These are phyloP conservation scores for Dimocarpus longan DNA, from an alignment of 345 rosid species.

Conservation along the genomic window DNA sequence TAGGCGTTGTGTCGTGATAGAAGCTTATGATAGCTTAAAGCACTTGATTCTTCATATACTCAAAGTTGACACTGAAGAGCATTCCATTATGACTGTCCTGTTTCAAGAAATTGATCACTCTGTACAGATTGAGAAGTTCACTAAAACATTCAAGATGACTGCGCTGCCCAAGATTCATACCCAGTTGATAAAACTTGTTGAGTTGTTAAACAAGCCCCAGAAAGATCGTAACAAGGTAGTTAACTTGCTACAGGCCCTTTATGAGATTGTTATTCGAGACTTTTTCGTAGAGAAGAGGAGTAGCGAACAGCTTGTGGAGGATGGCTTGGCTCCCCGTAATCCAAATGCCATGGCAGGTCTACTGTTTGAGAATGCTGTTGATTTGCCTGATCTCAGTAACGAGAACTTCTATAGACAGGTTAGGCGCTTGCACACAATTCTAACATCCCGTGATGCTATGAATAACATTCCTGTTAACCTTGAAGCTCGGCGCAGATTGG, in stretches of 20 bases:
- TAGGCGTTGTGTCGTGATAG: constrained; percentile 89
- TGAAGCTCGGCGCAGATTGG: constrained; percentile 94
- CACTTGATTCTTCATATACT: constrained; percentile 72
- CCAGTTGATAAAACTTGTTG: constrained; percentile 71
- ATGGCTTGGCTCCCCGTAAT: constrained; percentile 78
- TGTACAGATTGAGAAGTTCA: constrained; percentile 68
- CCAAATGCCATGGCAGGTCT: constrained; percentile 71
- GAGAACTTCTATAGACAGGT: constrained; percentile 83
- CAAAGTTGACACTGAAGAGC: constrained; percentile 77
- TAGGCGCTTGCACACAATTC: constrained; percentile 84
- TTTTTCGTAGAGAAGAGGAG: constrained; percentile 70
- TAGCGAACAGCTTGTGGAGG: constrained; percentile 59
- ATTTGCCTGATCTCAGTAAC: constrained; percentile 67
- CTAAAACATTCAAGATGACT: constrained; percentile 76
- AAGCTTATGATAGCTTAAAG: constrained; percentile 84
- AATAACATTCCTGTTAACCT: constrained; percentile 77
- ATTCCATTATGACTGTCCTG: constrained; percentile 66
- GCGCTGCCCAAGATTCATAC: constrained; percentile 69
- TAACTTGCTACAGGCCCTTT: constrained; percentile 82
- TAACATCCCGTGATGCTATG: constrained; percentile 92
- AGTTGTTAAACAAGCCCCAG: constrained; percentile 54
- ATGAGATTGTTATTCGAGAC: constrained; percentile 81
- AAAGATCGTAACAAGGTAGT: constrained; percentile 69
- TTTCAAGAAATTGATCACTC: constrained; percentile 84
- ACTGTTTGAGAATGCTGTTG: constrained; percentile 78